A percentile compares a stretch with the other conserved stretches of the same genome.
Conservation (phyloP, 139 green algal species). For the Marvania coccoides region DNA sequence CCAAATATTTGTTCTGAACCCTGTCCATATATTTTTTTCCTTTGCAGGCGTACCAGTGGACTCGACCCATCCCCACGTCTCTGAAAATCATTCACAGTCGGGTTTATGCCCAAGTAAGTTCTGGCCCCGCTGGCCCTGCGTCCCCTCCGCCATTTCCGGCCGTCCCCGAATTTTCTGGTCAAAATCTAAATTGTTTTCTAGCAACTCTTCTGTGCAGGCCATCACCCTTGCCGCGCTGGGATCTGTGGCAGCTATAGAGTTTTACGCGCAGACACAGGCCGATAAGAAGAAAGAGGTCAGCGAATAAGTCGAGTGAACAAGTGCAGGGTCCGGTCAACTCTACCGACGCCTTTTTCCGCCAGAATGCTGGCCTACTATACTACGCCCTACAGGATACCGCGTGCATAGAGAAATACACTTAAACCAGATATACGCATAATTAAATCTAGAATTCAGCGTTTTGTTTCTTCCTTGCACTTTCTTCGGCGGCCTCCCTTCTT, state of each 20-base stretch:
- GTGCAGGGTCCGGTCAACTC: too few relatives aligned
- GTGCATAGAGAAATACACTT: too few relatives aligned
- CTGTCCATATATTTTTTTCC: not conserved
- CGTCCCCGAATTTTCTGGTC: not conserved
- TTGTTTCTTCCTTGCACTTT: too few relatives aligned
- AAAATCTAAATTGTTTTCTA: slow-evolving; percentile 11
- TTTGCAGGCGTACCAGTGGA: slow-evolving; percentile 42
- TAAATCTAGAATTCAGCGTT: too few relatives aligned
- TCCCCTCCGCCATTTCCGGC: not conserved
- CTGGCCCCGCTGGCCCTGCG: not conserved
- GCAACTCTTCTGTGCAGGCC: slow-evolving; percentile 24
- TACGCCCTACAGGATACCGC: too few relatives aligned
- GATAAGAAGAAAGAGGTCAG: slow-evolving; percentile 6
- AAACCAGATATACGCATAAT: too few relatives aligned
- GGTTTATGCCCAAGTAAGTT: slow-evolving; percentile 33
- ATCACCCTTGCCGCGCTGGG: slow-evolving; percentile 39
- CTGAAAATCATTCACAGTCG: slow-evolving; percentile 45
- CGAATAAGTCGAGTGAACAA: too few relatives aligned
- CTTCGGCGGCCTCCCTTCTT: too few relatives aligned
- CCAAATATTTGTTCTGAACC: not conserved
- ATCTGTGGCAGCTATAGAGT: slow-evolving; percentile 14
- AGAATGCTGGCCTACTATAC: too few relatives aligned
- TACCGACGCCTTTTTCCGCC: too few relatives aligned
- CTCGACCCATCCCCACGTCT: slow-evolving; percentile 25
- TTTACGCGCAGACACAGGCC: slow-evolving; percentile 7